Evolutionary conservation across 2,329 filamentous ascomycete species (phyloP).

Genomic region (Amauroascus verrucosus): DNA sequence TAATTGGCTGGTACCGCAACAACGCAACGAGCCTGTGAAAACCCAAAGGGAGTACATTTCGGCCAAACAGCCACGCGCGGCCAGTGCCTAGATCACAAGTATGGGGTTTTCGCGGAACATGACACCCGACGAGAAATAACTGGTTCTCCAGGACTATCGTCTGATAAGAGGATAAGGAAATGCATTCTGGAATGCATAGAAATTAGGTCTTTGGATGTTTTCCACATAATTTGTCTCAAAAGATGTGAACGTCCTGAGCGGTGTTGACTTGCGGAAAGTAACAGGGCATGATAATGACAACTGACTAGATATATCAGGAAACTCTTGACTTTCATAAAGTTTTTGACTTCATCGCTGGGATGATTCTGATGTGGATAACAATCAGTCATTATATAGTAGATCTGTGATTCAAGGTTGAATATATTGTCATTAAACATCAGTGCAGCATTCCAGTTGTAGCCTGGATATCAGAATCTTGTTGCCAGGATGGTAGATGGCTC

Average conservation of each 20-base stretch:
- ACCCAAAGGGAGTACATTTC: not conserved
- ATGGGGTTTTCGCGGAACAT: not conserved
- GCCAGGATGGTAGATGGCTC: slow-evolving; percentile 22
- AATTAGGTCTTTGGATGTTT: not conserved
- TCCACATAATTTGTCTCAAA: not conserved
- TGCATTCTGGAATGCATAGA: too few species aligned
- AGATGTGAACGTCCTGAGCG: not conserved
- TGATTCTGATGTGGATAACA: slow-evolving; percentile 18
- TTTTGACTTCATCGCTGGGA: slow-evolving; percentile 18
- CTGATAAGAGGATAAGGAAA: too few species aligned
- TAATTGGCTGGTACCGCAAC: too few species aligned
- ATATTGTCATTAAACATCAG: slow-evolving; percentile 17
- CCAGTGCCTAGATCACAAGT: not conserved
- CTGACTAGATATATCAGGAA: slow-evolving; percentile 14
- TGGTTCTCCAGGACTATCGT: not conserved
- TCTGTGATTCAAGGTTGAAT: slow-evolving; percentile 18
- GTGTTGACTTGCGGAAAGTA: slow-evolving; percentile 16
- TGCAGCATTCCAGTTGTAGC: slow-evolving; percentile 16
- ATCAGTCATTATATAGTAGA: slow-evolving; percentile 18
- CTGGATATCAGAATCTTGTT: slow-evolving; percentile 9
- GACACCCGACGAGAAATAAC: not conserved
- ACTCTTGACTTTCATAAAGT: slow-evolving; percentile 15
- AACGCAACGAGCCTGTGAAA: too few species aligned
- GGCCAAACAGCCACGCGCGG: not conserved
- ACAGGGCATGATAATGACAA: slow-evolving; percentile 19